Evolutionary conservation across 2,329 filamentous ascomycete genomes (phyloP), one percentile per base, ranked within the genome.

Genomic region (Fusarium anthophilum): DNA sequence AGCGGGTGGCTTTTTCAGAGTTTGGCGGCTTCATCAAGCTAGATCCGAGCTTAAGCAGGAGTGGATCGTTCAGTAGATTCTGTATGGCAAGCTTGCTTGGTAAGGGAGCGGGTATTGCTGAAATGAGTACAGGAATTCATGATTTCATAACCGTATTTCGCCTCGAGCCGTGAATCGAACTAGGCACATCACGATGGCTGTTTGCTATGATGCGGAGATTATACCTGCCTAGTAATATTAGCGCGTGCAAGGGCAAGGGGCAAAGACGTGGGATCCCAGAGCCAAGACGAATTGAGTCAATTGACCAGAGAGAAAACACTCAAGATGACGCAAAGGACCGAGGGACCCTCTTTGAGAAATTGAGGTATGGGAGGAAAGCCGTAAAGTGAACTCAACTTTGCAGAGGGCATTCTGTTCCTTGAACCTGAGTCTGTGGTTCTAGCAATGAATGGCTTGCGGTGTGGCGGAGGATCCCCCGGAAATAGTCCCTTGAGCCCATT

Each of bases 121-220:
- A 41, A 55, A 41, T 55, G 35, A 39, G 9, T 6, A 30, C 17
- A 41, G 28, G 20, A 39, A n/a, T 13, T 28, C 35, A 55, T 41
- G 51, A 28, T 18, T 41, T 55, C 51, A 41, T n/a, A 7, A 41
- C 18, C 35, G 22, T 13, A 41, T n/a, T 55, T 55, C 45, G 59
- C 50, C 59, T 65, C 64, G 63, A 58, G 38, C 62, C 53, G 66
- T 64, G 51, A 65, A 41, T 32, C 56, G 68, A 73, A 66, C 48
- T 66, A 32, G 28, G 45, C 6, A 30, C 48, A 76, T 69, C 76
- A 72, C 64, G 76, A 77, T 72, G 72, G 48, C 54, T 61, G 68
- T 66, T 66, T 57, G 44, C 30, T 66, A 48, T 66, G 43, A 57
- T 63, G 66, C 75, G 76, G 76, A 78, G 75, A 78, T 78, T 78